Percentiles rank a stretch among this genome's conserved stretches.
phyloP scores from a whole-genome alignment of 345 rosid genomes.

The Sapria himalayana region DNA sequence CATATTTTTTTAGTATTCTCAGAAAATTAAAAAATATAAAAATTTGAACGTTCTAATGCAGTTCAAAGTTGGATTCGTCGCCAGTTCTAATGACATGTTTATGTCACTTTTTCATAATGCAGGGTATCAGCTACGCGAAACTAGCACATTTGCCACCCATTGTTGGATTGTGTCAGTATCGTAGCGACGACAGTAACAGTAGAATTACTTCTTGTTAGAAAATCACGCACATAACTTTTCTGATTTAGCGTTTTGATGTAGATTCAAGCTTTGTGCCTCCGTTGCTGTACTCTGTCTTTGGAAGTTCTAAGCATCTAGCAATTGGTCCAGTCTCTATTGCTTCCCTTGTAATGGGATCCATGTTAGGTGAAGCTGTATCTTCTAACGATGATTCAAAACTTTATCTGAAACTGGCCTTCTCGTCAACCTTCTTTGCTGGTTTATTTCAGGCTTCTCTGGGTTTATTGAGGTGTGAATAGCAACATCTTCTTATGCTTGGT shows the following conservation, averaged over 20 bases:
- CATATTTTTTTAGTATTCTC: too few species aligned
- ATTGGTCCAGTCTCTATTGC: conserved; percentile 98
- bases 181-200: too few species aligned
- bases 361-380: conserved; percentile 66
- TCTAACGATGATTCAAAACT: conserved; percentile 35
- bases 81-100: too few species aligned
- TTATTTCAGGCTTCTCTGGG: conserved; percentile 84
- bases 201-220: too few species aligned
- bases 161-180: conserved; percentile 68
- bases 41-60: too few species aligned
- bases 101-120: conserved; percentile 12
- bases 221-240: too few species aligned
- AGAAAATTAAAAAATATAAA: too few species aligned
- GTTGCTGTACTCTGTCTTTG: conserved; percentile 58
- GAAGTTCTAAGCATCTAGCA: conserved; percentile 81
- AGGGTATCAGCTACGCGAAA: conserved; percentile 99
- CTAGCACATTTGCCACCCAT: conserved; percentile 94
- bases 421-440: conserved; percentile 95
- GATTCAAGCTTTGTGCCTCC: conserved; percentile 99
- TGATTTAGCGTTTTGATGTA: conserved; percentile 24
- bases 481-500: not conserved
- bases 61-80: too few species aligned
- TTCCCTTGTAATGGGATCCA: conserved; percentile 90
- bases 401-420: conserved; percentile 73
- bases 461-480: conserved; percentile 34